Base-by-base conservation (phyloP, 2,329 filamentous ascomycete genomes). In the Alternaria novae-zelandiae region DNA sequence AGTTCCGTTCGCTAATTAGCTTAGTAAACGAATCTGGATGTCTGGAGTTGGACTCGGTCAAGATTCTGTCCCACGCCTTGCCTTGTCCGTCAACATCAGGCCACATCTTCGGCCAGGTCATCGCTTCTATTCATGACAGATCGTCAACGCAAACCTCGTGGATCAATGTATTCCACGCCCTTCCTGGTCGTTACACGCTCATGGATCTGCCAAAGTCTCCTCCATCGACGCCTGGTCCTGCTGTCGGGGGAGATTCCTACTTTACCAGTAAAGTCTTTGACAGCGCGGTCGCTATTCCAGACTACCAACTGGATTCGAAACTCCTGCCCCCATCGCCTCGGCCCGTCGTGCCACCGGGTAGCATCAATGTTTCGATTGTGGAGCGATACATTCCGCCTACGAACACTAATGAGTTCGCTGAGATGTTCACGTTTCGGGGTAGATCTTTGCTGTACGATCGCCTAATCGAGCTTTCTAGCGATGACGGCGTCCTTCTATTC, bases 341-440 rank as follows among this genome's bases (percentile, higher is more conserved):
- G 59, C 87, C 87, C 3, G 83, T 89, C 46, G 88, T 89, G 1
- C 85, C 87, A 6, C 88, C 88, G 0, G 84, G 83, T 17, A 87
- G 85, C 54, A 86, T 90, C 64, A 84, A 89, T 58, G 80, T 90
- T 44, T 86, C 87, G 2, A 82, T 90, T 12, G 82, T 90, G 5
- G 88, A 90, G 77, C 85, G 88, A 41, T 90, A 89, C 74, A 87
- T 90, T n/a, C 88, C 88, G 17, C 88, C 88, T 3, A 84, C 87
- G 0, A 88, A 84, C 21, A 72, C 80, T 1, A 83, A 86, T 68
- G 88, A 90, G 71, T 88, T 88, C 63, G 77, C 81, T 30, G 85
- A 88, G 66, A 84, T 90, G 71, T 90, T 90, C 74, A 82, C 80
- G 15, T 78, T 83, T 4, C 82, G 80, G 47, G 84, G 86, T 6